Evolutionary conservation across 1,284 basidiomycete species (phyloP), one percentile per base, ranked within the genome.

Genomic region (Ganoderma leucocontextum): DNA sequence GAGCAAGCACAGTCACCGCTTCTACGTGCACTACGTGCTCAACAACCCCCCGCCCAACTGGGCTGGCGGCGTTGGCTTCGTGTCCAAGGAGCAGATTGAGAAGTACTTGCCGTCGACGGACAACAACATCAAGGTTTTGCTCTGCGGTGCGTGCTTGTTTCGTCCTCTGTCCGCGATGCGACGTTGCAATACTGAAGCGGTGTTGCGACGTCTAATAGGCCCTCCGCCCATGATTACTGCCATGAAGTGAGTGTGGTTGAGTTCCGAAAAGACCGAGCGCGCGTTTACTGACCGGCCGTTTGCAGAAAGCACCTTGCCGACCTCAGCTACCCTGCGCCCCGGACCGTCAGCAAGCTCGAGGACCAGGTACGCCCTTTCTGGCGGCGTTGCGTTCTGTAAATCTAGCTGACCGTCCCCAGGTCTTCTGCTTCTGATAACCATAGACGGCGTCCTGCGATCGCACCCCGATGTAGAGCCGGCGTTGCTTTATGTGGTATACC

Each of bases 171-270:
- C 2, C 33, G 15, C 29, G 33, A 38, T 33, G n/a, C 33, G 55
- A 22, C 13, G 47, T 38, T 15, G 29, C 19, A 49, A 17, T 64
- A 64, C 67, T 68, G 49, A 71, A 2, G 38, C n/a, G 60, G 39
- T 17, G n/a, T 10, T 22, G 25, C 13, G 15, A n/a, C 61, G 61
- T 55, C 57, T 33, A 6, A 10, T 71, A 91, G 91, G 95, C 62
- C 97, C 97, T 67, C 96, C 97, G 29, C 97, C 97, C 9, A 99
- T 99, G 97, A 91, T 98, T 80, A 87, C 85, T 64, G 97, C 96
- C 59, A 98, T 99, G 96, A 98, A 98, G 94, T 95, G 77, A 81
- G 91, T 84, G 4, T 22, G 60, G 19, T 17, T 29, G 13, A 22
- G 35, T 41, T 29, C 44, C 49, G 36, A n/a, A 22, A 39, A 25